Evolutionary conservation across 2,329 filamentous ascomycete genomes (phyloP).

Genomic region (Keithomyces neogunnii): DNA sequence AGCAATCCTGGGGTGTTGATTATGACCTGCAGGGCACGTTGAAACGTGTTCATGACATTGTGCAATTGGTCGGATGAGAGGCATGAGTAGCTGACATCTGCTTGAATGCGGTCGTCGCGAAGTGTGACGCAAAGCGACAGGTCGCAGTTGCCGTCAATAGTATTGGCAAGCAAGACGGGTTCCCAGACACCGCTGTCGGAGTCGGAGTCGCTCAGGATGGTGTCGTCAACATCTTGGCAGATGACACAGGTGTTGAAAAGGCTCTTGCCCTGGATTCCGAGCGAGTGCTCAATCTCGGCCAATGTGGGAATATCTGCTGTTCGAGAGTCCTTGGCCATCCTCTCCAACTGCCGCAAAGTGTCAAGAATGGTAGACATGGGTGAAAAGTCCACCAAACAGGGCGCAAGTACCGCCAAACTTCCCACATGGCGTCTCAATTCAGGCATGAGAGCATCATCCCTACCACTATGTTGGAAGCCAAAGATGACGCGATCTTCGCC

Average conservation of each 20-base stretch:
- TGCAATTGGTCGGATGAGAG: slow-evolving; percentile 34
- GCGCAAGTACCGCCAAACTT: slow-evolving; percentile 33
- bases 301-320: slow-evolving; percentile 37
- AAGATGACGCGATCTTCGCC: slow-evolving; percentile 46
- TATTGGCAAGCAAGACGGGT: slow-evolving; percentile 7
- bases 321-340: slow-evolving; percentile 12
- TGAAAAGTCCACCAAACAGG: slow-evolving; percentile 25
- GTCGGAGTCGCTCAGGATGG: slow-evolving; percentile 10
- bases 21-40: slow-evolving; percentile 39
- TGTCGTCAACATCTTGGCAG: slow-evolving; percentile 31
- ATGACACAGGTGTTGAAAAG: slow-evolving; percentile 45
- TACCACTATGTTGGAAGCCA: slow-evolving; percentile 39
- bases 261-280: slow-evolving; percentile 30
- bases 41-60: slow-evolving; percentile 44
- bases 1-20: slow-evolving; percentile 31
- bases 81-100: slow-evolving; percentile 35
- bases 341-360: slow-evolving; percentile 23
- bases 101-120: slow-evolving; percentile 29
- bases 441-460: slow-evolving; percentile 32
- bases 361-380: slow-evolving; percentile 22
- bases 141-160: slow-evolving; percentile 30
- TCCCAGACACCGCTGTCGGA: slow-evolving; percentile 8
- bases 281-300: slow-evolving; percentile 36
- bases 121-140: slow-evolving; percentile 37
- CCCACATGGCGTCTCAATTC: slow-evolving; percentile 35